Base-by-base conservation (phyloP, 257 asterid species). In the Prunella vulgaris region DNA sequence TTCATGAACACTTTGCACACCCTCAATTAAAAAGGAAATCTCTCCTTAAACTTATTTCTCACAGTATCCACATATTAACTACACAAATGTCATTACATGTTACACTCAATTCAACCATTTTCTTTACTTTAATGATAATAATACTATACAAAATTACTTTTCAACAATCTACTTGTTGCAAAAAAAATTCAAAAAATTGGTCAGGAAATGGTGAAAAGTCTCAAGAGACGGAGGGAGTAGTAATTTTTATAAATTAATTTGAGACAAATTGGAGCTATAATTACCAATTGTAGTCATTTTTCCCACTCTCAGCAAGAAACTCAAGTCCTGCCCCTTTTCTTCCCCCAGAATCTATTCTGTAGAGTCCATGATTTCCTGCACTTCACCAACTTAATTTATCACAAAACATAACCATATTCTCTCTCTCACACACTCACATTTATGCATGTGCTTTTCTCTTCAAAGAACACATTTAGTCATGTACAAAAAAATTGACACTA, bases 211-310 rank as follows among this genome's bases (percentile, higher is more conserved):
- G n/a, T n/a, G n/a, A n/a, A n/a, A n/a, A n/a, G n/a, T n/a, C n/a
- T n/a, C n/a, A n/a, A n/a, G n/a, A n/a, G n/a, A n/a, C n/a, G n/a
- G n/a, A n/a, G n/a, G n/a, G n/a, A 13, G 7, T 18, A 48, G 2
- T n/a, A 48, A 15, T 7, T 48, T 48, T 40, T 4, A 48, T 15
- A n/a, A 4, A 60, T 15, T n/a, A 35, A 33, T 18, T 18, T 17
- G n/a, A 10, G 14, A 9, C 8, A 13, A 28, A 18, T 32, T 32
- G 28, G 15, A 14, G 32, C 0, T 10, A 10, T 25, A 78, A 9
- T 38, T 81, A 90, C 97, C 95, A 90, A 64, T 88, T 92, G 80
- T 83, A 85, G 76, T 90, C 96, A 75, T 81, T 85, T 74, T 90
- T 86, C 9, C 86, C 88, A 61, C 24, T 49, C 71, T 86, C 92